Evolutionary conservation across 768 basidiomycete genomes (phyloP).

Genomic region (Amanita subjunquillea): DNA sequence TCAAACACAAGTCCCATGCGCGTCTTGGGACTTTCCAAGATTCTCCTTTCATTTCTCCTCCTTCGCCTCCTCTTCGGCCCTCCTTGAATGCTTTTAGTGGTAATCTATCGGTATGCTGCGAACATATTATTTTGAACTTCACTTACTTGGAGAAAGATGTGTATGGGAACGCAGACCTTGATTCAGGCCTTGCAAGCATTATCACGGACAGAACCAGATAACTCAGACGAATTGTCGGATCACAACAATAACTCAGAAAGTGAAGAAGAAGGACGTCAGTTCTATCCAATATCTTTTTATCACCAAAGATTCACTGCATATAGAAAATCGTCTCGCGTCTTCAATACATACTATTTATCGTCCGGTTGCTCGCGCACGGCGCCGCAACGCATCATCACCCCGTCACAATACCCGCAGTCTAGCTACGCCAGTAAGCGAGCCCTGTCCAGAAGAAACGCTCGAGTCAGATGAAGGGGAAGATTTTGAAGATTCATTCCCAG

Average conservation of each 20-base stretch:
- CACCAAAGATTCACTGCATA: not conserved
- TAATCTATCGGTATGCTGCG: constrained; percentile 53
- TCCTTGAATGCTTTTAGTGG: constrained; percentile 48
- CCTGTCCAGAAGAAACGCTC: constrained; percentile 25
- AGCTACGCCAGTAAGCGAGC: constrained; percentile 18
- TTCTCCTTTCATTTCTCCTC: constrained; percentile 60
- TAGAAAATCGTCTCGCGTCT: constrained; percentile 53
- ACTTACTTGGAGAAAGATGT: constrained; percentile 44
- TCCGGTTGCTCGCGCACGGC: constrained; percentile 61
- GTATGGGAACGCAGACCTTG: constrained; percentile 78
- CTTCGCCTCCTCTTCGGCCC: constrained; percentile 50
- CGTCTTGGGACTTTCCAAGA: constrained; percentile 19
- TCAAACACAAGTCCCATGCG: constrained; percentile 7
- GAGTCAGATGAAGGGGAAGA: constrained; percentile 41
- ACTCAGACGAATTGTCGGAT: constrained; percentile 49
- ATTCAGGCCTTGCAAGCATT: constrained; percentile 84
- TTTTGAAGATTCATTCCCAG: constrained; percentile 47
- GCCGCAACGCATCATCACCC: constrained; percentile 20
- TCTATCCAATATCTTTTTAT: constrained; percentile 3
- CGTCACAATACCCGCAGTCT: constrained; percentile 12
- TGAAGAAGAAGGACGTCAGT: constrained; percentile 53
- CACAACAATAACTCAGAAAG: constrained; percentile 46
- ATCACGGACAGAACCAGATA: constrained; percentile 67
- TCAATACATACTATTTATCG: constrained; percentile 86
- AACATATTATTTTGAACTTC: constrained; percentile 6